Evolutionary conservation across 441 rosid species (phyloP).

Genomic region (Corymbia citriodora): DNA sequence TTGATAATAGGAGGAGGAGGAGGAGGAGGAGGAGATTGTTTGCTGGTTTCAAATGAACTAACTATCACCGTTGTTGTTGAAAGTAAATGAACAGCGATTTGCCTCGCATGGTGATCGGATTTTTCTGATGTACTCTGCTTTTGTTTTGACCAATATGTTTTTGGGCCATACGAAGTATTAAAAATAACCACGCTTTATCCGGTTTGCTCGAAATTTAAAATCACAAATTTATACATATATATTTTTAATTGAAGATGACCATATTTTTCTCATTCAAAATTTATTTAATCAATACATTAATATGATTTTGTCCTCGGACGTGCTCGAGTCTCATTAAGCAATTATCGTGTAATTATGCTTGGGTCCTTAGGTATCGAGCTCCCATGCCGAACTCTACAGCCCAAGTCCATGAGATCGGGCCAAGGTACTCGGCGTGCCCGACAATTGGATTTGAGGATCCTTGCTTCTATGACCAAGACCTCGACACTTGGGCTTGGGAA

Average conservation of each 20-base stretch:
- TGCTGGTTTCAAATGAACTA: neutral
- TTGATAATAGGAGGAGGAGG: neutral
- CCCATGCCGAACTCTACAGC: neutral
- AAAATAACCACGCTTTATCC: neutral
- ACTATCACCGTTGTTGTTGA: neutral
- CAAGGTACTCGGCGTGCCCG: neutral
- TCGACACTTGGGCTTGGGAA: neutral
- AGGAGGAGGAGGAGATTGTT: neutral
- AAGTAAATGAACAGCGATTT: neutral
- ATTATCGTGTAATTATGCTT: neutral
- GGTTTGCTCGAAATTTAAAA: neutral
- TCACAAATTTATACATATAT: neutral
- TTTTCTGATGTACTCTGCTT: neutral
- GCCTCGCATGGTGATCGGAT: neutral
- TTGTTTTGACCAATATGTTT: neutral
- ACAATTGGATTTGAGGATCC: neutral
- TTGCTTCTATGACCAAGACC: neutral
- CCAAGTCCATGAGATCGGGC: neutral
- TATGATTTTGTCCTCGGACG: neutral
- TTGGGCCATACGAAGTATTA: neutral
- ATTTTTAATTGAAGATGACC: neutral
- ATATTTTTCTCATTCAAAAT: neutral
- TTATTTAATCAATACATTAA: neutral
- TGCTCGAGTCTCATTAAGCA: neutral
- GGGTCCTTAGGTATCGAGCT: neutral